Percentiles rank a stretch among this genome's conserved stretches.
phyloP scores from a whole-genome alignment of 108 stramenopile genomes.

The Skeletonema tropicum region DNA sequence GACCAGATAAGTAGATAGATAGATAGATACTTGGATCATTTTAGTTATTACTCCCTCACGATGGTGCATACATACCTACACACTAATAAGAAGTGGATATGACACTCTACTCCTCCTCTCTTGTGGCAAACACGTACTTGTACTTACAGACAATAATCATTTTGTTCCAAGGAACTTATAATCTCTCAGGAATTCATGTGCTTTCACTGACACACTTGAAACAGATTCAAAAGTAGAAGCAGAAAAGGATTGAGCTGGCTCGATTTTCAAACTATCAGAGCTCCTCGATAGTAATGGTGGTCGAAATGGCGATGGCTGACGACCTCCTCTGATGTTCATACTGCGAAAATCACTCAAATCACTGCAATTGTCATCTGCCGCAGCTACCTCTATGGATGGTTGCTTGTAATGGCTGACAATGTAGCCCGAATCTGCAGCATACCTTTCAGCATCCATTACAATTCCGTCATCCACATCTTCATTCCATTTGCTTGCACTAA shows the following conservation, averaged over 20 bases:
- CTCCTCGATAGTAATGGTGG: background rate
- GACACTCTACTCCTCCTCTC: too few species aligned
- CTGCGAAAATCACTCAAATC: background rate
- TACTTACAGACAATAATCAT: background rate
- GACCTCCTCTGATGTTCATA: background rate
- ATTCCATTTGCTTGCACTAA: background rate
- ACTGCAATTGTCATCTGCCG: background rate
- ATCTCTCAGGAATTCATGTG: background rate
- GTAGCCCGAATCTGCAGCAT: background rate
- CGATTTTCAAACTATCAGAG: background rate
- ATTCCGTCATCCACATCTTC: background rate
- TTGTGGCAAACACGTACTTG: too few species aligned
- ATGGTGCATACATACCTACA: too few species aligned
- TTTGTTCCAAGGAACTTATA: background rate
- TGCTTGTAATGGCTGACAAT: background rate
- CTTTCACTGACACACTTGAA: background rate
- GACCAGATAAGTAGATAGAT: too few species aligned
- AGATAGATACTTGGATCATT: too few species aligned
- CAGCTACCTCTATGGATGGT: background rate
- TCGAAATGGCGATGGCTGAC: background rate
- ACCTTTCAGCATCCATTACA: background rate
- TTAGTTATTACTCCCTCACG: too few species aligned
- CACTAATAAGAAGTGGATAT: too few species aligned
- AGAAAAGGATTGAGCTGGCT: background rate
- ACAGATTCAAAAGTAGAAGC: background rate